Conservation (phyloP, 1,284 basidiomycete species). For the Puccinia brachypodii region DNA sequence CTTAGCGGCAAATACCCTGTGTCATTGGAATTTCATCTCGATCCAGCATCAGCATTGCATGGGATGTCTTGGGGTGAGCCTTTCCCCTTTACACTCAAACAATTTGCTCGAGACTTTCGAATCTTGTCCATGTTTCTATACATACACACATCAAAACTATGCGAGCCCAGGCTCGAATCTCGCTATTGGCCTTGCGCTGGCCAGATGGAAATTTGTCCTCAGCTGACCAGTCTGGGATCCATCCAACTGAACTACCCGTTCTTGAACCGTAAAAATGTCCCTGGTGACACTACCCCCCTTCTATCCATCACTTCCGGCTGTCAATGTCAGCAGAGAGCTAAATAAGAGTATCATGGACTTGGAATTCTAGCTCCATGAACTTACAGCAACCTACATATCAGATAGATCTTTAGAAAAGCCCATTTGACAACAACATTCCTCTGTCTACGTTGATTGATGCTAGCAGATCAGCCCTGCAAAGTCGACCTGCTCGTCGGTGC, state of each 20-base stretch:
- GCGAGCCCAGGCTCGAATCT: background rate
- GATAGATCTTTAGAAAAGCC: background rate
- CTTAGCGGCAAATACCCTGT: constrained; percentile 18
- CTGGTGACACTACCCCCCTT: background rate
- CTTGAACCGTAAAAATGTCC: constrained; percentile 12
- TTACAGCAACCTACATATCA: background rate
- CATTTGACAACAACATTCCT: background rate
- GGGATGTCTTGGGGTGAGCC: constrained; percentile 14
- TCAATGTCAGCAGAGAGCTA: constrained; percentile 21
- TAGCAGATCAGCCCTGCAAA: constrained; percentile 8
- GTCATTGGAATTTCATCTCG: constrained; percentile 14
- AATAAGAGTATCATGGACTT: constrained; percentile 10
- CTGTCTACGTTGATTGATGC: constrained; percentile 16
- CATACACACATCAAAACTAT: background rate
- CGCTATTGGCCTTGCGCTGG: background rate
- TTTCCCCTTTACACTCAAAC: background rate
- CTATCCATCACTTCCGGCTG: constrained; percentile 1
- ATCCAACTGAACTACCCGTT: background rate
- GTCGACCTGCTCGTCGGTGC: background rate
- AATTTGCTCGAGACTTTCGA: background rate
- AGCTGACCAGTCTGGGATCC: background rate
- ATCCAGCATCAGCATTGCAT: constrained; percentile 30
- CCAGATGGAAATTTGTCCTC: constrained; percentile 8
- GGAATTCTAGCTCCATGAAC: constrained; percentile 26
- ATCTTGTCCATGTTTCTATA: background rate